These are phyloP conservation scores for Drechslerella stenobrocha DNA, from an alignment of 2,329 filamentous ascomycete species.

Conservation along the genomic window DNA sequence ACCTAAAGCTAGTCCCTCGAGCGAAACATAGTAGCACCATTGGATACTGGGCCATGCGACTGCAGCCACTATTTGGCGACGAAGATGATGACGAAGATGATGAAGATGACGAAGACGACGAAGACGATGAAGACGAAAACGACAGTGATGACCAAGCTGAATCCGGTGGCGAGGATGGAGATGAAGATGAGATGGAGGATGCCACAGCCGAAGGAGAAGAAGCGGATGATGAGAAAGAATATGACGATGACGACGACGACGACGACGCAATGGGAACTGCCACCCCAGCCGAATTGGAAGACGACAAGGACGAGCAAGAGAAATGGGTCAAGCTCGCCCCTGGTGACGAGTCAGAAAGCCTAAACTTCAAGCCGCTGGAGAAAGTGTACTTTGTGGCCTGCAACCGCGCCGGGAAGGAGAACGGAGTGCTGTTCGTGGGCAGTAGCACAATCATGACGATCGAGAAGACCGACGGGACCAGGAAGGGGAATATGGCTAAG, in stretches of 20 bases:
- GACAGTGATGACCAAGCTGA: not conserved
- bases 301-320: conserved; percentile 13
- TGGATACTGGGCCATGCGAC: conserved; percentile 72
- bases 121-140: not conserved
- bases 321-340: conserved; percentile 16
- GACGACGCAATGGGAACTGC: conserved; percentile 2
- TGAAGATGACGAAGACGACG: conserved; percentile 3
- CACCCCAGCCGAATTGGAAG: conserved; percentile 11
- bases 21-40: conserved; percentile 62
- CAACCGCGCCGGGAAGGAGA: conserved; percentile 71
- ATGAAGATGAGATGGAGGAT: conserved; percentile 13
- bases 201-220: conserved; percentile 1
- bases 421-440: conserved; percentile 70
- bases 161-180: not conserved
- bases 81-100: conserved; percentile 54
- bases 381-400: conserved; percentile 71
- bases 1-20: conserved; percentile 2
- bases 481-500: conserved; percentile 69
- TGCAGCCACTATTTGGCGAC: conserved; percentile 66
- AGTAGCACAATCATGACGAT: conserved; percentile 73
- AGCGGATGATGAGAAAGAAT: conserved; percentile 10
- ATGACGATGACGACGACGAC: conserved; percentile 8
- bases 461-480: conserved; percentile 65
- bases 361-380: conserved; percentile 53
- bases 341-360: not conserved